These are phyloP conservation scores for Cadophora sp. DNA, from an alignment of 2,329 filamentous ascomycete genomes.

Conservation along the genomic window DNA sequence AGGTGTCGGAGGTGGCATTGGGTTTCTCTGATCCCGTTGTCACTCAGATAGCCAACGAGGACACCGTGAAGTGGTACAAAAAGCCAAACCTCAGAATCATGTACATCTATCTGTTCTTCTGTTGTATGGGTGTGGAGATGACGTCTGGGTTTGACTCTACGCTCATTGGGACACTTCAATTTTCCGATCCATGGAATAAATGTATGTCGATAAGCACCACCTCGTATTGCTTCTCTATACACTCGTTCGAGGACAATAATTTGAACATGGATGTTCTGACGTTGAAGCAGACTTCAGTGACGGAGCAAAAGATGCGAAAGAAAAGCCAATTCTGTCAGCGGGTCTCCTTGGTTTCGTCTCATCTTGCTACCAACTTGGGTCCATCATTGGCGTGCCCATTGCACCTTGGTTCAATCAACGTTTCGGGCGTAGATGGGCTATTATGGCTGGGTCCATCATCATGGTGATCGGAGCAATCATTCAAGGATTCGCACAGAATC, in stretches of 20 bases:
- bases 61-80: slow-evolving; percentile 48
- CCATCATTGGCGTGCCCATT: slow-evolving; percentile 59
- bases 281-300: slow-evolving; percentile 23
- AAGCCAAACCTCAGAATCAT: slow-evolving; percentile 48
- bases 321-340: slow-evolving; percentile 20
- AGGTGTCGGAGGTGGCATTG: slow-evolving; percentile 3
- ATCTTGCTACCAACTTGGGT: slow-evolving; percentile 61
- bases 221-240: neutral
- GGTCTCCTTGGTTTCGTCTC: slow-evolving; percentile 55
- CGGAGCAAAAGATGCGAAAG: slow-evolving; percentile 21
- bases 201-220: slow-evolving; percentile 27
- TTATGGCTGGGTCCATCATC: slow-evolving; percentile 59
- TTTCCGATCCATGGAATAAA: slow-evolving; percentile 44
- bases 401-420: slow-evolving; percentile 58
- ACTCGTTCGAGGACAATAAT: neutral
- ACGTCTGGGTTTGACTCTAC: slow-evolving; percentile 55
- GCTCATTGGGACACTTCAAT: slow-evolving; percentile 52
- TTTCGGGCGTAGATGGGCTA: slow-evolving; percentile 58
- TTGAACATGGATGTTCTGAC: too few relatives aligned
- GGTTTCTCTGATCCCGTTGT: slow-evolving; percentile 47
- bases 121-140: slow-evolving; percentile 60
- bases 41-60: slow-evolving; percentile 37
- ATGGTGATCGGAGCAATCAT: slow-evolving; percentile 62
- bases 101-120: slow-evolving; percentile 51
- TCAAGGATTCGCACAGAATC: slow-evolving; percentile 52